Evolutionary conservation across 2,329 filamentous ascomycete species (phyloP).

Genomic region (Talaromyces sp.): DNA sequence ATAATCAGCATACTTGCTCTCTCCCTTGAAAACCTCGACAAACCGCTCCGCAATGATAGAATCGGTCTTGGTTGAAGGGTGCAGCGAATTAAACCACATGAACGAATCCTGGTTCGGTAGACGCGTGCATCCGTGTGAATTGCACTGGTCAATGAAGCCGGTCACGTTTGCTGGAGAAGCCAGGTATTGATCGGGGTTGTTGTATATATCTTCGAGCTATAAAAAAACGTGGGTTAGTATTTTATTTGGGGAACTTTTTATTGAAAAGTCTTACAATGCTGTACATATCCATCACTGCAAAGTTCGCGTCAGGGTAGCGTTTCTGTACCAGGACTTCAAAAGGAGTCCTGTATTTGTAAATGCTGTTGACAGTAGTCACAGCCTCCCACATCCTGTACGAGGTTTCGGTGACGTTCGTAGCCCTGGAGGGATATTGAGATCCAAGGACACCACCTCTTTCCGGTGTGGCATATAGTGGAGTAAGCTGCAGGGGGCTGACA

Average conservation of each 20-base stretch:
- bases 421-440: slow-evolving; percentile 44
- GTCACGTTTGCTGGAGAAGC: slow-evolving; percentile 59
- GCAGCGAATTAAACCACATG: slow-evolving; percentile 70
- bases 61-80: slow-evolving; percentile 63
- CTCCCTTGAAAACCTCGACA: slow-evolving; percentile 49
- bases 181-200: slow-evolving; percentile 57
- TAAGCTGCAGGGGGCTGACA: slow-evolving; percentile 59
- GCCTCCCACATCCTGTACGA: slow-evolving; percentile 49
- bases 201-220: slow-evolving; percentile 59
- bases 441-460: slow-evolving; percentile 39
- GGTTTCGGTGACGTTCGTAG: slow-evolving; percentile 45
- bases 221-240: background rate
- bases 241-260: background rate
- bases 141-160: slow-evolving; percentile 55
- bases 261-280: slow-evolving; percentile 41
- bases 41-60: slow-evolving; percentile 55
- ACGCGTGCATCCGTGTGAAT: slow-evolving; percentile 37
- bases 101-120: slow-evolving; percentile 52
- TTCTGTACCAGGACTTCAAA: slow-evolving; percentile 39
- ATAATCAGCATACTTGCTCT: slow-evolving; percentile 24
- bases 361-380: slow-evolving; percentile 46
- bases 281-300: slow-evolving; percentile 66
- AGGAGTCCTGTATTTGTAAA: slow-evolving; percentile 49
- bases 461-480: slow-evolving; percentile 59
- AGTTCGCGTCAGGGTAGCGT: slow-evolving; percentile 50